Base-by-base conservation (phyloP, 2,329 filamentous ascomycete genomes). In the Cordyceps fumosorosea region DNA sequence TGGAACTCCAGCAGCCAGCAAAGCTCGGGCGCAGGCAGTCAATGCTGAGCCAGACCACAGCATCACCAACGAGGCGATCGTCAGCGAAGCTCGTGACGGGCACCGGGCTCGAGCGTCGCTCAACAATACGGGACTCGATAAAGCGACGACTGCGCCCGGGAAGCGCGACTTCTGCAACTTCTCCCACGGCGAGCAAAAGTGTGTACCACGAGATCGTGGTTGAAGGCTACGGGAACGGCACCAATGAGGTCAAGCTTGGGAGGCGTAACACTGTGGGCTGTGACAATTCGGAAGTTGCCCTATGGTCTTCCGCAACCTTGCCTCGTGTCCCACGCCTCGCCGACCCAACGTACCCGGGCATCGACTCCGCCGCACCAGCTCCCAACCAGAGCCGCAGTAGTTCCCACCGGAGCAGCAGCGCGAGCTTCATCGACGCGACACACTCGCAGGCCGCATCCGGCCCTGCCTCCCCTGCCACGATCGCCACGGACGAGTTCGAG, bases 211-310 rank as follows among this genome's bases (percentile, higher is more conserved):
- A 85, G 66, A 83, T 84, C 32, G 72, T 83, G 0, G 75, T 84
- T 7, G 75, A 78, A 5, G 80, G 81, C 0, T 84, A 84, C 63
- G 82, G 81, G 11, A 84, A 84, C 55, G 81, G 80, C 1, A 81
- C 77, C 2, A 80, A 80, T 42, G 66, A 71, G 1, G 75, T 76
- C 4, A 71, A 65, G 24, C 50, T 72, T 6, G 69, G 69, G 29
- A 40, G 54, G 10, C 56, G 55, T 3, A 58, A 53, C 16, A 63
- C 61, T 12, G 44, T 60, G 4, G 45, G 54, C 10, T 66, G 66
- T 63, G 66, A 68, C 1, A 65, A 59, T 29, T 67, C 69, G 12
- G 69, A 69, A 53, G 57, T 65, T 8, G 67, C 63, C 52, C 63
- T 64, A 3, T 65, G 66, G 51, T 65, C 68, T 22, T 68, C 69